A percentile compares a stretch with the other conserved stretches of the same genome.
Evolutionary conservation across 202 grass and related monocot genomes (phyloP).

Genomic region (Sporobolus alterniflorus): DNA sequence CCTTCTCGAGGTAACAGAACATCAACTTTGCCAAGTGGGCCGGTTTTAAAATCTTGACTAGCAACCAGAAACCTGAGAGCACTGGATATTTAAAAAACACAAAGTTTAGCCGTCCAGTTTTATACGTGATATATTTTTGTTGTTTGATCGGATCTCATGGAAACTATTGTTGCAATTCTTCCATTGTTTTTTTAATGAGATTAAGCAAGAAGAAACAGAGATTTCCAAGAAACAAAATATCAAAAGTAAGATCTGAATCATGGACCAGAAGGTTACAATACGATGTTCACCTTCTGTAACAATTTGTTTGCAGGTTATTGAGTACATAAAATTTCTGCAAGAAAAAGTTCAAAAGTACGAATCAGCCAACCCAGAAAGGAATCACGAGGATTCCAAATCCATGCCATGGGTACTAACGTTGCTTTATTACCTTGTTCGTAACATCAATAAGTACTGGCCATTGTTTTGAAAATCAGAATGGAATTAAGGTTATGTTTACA

Average conservation of each 20-base stretch:
- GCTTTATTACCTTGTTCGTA: conserved; percentile 17
- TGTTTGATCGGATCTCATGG: not conserved
- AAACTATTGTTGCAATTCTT: not conserved
- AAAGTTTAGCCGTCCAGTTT: not conserved
- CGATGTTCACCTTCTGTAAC: not conserved
- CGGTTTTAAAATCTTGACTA: not conserved
- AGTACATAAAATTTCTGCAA: conserved; percentile 94
- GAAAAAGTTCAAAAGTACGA: conserved; percentile 89
- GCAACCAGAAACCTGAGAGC: not conserved
- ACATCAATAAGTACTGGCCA: not conserved
- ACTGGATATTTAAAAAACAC: not conserved
- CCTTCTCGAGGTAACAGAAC: conserved; percentile 73
- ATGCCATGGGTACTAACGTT: conserved; percentile 86
- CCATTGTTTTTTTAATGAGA: not conserved
- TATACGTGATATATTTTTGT: not conserved
- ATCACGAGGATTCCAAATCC: conserved; percentile 64
- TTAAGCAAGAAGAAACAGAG: too few species aligned
- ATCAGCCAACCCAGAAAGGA: conserved; percentile 57
- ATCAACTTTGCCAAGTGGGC: conserved; percentile 1
- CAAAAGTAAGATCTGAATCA: not conserved
- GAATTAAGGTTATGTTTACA: not conserved
- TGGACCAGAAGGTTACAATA: not conserved
- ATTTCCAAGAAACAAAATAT: not conserved
- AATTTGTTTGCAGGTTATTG: conserved; percentile 75
- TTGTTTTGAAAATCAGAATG: not conserved